A percentile compares a stretch with the other conserved stretches of the same genome.
These are phyloP conservation scores for Colletotrichum siamense DNA, from an alignment of 2,329 filamentous ascomycete genomes.

Conservation along the genomic window DNA sequence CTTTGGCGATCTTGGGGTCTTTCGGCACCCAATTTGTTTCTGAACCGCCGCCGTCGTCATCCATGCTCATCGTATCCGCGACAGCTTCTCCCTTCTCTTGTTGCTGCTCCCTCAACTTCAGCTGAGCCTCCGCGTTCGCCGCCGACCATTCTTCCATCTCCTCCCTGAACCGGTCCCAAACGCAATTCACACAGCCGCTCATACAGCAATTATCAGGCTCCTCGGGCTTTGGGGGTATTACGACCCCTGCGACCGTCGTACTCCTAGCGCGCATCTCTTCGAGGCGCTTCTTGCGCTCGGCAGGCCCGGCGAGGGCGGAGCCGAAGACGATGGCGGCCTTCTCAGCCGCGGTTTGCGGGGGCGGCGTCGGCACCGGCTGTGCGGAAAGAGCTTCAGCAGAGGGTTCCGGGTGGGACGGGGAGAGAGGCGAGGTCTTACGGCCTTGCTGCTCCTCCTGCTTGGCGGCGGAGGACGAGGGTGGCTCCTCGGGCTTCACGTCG, in stretches of 20 bases:
- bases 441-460: constrained; percentile 27
- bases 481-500: constrained; percentile 47
- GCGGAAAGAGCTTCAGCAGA: constrained; percentile 23
- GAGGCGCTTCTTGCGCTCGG: constrained; percentile 67
- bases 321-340: constrained; percentile 79
- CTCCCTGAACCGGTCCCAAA: constrained; percentile 91
- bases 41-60: constrained; percentile 81
- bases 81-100: constrained; percentile 26
- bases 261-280: constrained; percentile 63
- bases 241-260: constrained; percentile 75
- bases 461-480: constrained; percentile 43
- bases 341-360: constrained; percentile 55
- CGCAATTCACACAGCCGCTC: constrained; percentile 97
- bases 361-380: constrained; percentile 35
- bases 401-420: constrained; percentile 19
- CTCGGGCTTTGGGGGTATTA: constrained; percentile 81
- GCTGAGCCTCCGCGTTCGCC: constrained; percentile 67
- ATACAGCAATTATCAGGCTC: constrained; percentile 99
- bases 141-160: constrained; percentile 89
- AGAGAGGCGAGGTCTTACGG: constrained; percentile 26
- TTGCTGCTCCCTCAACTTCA: constrained; percentile 44
- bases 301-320: constrained; percentile 76
- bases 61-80: constrained; percentile 64
- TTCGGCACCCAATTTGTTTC: constrained; percentile 68
- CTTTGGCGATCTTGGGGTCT: constrained; percentile 49